Conservation (phyloP, 139 green algal species). For the Tetraselmis striata region DNA sequence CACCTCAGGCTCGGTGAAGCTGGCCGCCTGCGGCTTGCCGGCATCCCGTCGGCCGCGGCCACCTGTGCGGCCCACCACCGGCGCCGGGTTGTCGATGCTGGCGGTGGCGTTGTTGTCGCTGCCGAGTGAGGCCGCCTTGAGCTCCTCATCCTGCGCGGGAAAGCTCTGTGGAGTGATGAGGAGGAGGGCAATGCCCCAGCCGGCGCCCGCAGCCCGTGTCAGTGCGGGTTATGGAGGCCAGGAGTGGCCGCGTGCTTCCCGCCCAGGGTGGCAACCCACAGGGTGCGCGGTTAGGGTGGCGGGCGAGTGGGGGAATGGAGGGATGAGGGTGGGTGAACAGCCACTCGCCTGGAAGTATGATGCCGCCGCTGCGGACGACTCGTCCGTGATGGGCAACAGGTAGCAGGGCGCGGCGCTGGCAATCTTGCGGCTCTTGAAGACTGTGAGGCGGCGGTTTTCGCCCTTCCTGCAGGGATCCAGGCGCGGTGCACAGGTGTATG, state of each 20-base stretch:
- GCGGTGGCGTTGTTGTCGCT: neutral
- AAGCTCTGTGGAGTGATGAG: too few species aligned
- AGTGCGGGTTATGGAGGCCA: too few species aligned
- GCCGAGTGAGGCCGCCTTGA: neutral
- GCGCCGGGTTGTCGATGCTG: neutral
- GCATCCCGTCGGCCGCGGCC: neutral
- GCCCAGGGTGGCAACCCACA: too few species aligned
- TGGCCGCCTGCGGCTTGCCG: conserved; percentile 1
- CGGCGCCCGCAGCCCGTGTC: too few species aligned
- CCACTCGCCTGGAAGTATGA: conserved; percentile 28
- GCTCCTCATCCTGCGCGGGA: neutral
- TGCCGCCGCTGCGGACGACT: conserved; percentile 16
- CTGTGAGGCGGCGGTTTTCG: conserved; percentile 10
- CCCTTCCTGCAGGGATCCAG: conserved; percentile 31
- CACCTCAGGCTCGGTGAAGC: conserved; percentile 15
- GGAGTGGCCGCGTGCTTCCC: too few species aligned
- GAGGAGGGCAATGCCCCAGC: too few species aligned
- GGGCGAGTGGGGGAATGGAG: too few species aligned
- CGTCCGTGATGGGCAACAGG: conserved; percentile 22
- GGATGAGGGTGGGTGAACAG: too few species aligned
- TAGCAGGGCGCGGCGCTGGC: conserved; percentile 6
- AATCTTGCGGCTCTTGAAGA: conserved; percentile 28
- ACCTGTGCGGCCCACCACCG: neutral
- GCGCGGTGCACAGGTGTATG: too few species aligned
- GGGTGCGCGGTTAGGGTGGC: too few species aligned